Evolutionary conservation across 208 protist species (phyloP).

Genomic region (Naegleria gruberi): DNA sequence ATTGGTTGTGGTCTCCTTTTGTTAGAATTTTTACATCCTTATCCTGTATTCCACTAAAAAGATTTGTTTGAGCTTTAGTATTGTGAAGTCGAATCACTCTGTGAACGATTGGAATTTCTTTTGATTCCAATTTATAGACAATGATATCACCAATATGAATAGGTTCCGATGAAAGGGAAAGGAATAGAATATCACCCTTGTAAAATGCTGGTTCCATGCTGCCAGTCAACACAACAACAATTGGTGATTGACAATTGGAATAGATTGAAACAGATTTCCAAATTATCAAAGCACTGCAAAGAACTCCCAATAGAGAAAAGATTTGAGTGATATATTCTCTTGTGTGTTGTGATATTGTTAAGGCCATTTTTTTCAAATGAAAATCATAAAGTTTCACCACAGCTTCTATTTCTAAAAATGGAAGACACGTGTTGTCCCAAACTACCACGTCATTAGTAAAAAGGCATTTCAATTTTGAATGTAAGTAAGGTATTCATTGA

Average conservation of each 20-base stretch:
- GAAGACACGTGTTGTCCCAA: too few relatives aligned
- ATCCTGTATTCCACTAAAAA: too few relatives aligned
- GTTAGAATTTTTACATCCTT: slow-evolving; percentile 42
- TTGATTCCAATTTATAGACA: slow-evolving; percentile 73
- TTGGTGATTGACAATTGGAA: slow-evolving; percentile 71
- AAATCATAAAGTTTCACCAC: too few relatives aligned
- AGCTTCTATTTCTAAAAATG: too few relatives aligned
- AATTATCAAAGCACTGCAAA: slow-evolving; percentile 64
- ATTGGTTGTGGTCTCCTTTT: slow-evolving; percentile 67
- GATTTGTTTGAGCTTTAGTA: slow-evolving; percentile 41
- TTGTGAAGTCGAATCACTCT: slow-evolving; percentile 78
- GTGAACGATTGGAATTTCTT: slow-evolving; percentile 92
- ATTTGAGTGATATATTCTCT: slow-evolving; percentile 44
- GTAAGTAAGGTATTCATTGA: too few relatives aligned
- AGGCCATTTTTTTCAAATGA: too few relatives aligned
- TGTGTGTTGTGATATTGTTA: too few relatives aligned
- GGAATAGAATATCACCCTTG: slow-evolving; percentile 86
- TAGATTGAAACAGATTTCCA: slow-evolving; percentile 73
- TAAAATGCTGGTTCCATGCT: slow-evolving; percentile 93
- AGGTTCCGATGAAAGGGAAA: slow-evolving; percentile 46
- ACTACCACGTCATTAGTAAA: too few relatives aligned
- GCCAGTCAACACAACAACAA: slow-evolving; percentile 93
- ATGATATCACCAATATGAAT: slow-evolving; percentile 85
- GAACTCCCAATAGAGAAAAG: slow-evolving; percentile 58
- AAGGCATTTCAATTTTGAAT: too few relatives aligned